Conservation (phyloP, 441 rosid species). For the Adansonia gregorii region DNA sequence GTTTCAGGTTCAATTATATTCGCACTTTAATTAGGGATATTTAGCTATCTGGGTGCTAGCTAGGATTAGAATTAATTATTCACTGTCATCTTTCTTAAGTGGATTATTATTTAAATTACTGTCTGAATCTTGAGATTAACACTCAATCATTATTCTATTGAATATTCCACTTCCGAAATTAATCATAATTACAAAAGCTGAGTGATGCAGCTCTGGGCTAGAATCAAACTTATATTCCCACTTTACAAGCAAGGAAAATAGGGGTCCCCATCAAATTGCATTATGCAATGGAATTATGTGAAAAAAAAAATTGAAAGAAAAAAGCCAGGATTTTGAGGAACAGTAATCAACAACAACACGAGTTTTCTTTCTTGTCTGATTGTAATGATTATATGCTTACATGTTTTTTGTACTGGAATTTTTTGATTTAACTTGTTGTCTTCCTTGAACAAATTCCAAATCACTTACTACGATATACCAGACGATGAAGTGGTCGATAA, state of each 20-base stretch:
- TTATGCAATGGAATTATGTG: neutral
- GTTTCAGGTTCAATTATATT: neutral
- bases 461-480: neutral
- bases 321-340: neutral
- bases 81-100: conserved; percentile 16
- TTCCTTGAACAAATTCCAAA: conserved; percentile 21
- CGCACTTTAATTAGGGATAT: neutral
- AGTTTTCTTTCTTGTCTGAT: conserved; percentile 20
- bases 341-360: conserved; percentile 24
- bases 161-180: neutral
- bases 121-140: neutral
- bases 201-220: neutral
- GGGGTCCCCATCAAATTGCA: conserved; percentile 12
- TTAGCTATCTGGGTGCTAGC: neutral
- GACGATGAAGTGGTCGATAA: conserved; percentile 27
- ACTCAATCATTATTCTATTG: conserved; percentile 19
- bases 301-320: neutral
- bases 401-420: neutral
- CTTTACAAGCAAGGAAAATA: conserved; percentile 2
- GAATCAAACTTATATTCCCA: conserved; percentile 14
- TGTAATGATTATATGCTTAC: conserved; percentile 28
- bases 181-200: neutral
- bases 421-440: conserved; percentile 30
- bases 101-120: neutral
- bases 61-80: conserved; percentile 13